A percentile compares a stretch with the other conserved stretches of the same genome.
phyloP scores from a whole-genome alignment of 2,329 filamentous ascomycete genomes.

The Polychaeton citri region DNA sequence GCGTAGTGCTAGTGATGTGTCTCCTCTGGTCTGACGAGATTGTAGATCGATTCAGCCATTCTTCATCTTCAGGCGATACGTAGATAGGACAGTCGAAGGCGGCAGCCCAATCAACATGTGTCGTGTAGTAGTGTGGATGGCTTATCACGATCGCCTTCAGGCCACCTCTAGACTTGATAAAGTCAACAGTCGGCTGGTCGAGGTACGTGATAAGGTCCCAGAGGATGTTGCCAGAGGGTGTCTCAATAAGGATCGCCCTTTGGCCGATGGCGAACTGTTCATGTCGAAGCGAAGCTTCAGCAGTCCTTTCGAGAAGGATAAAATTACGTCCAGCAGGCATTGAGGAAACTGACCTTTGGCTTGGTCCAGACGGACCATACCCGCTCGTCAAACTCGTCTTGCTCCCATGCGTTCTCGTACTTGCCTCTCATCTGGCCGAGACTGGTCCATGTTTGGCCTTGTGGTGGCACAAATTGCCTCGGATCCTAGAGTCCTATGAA shows the following conservation, averaged over 20 bases:
- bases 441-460: constrained; percentile 54
- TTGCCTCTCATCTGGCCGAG: constrained; percentile 28
- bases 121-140: constrained; percentile 73
- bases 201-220: constrained; percentile 68
- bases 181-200: constrained; percentile 47
- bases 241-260: constrained; percentile 55
- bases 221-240: constrained; percentile 54
- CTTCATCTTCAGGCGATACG: constrained; percentile 48
- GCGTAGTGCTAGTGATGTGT: constrained; percentile 26
- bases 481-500: constrained; percentile 38
- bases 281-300: too few relatives aligned
- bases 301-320: too few relatives aligned
- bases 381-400: constrained; percentile 30
- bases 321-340: constrained; percentile 11
- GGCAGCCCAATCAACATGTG: constrained; percentile 59
- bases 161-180: constrained; percentile 49
- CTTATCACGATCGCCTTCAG: constrained; percentile 49
- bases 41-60: constrained; percentile 47
- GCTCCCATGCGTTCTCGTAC: constrained; percentile 43
- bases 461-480: constrained; percentile 53
- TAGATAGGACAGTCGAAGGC: constrained; percentile 60
- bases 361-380: constrained; percentile 33
- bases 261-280: constrained; percentile 65
- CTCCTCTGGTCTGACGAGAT: constrained; percentile 29
- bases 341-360: too few relatives aligned